Evolutionary conservation across 2,329 filamentous ascomycete genomes (phyloP).

Genomic region (Beauveria scarabaeidicola): DNA sequence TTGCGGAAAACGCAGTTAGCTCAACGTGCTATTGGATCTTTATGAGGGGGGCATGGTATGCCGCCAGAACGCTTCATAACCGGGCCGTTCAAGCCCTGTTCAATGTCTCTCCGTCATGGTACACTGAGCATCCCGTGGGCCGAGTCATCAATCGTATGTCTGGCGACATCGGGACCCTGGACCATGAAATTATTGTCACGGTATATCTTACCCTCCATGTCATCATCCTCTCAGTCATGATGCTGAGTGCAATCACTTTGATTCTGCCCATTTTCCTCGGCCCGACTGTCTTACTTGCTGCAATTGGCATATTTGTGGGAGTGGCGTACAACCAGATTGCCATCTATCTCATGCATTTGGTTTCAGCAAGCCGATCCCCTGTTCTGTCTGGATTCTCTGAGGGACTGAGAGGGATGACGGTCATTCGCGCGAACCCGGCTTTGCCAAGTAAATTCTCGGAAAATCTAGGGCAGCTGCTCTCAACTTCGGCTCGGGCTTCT

Average conservation of each 20-base stretch:
- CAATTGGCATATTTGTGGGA: slow-evolving; percentile 37
- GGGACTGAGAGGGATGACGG: slow-evolving; percentile 38
- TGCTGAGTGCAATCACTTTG: slow-evolving; percentile 37
- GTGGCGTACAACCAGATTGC: slow-evolving; percentile 43
- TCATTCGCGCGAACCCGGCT: slow-evolving; percentile 42
- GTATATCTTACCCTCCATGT: slow-evolving; percentile 34
- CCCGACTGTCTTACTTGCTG: slow-evolving; percentile 36
- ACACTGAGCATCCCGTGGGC: slow-evolving; percentile 43
- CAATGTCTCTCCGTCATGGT: slow-evolving; percentile 48
- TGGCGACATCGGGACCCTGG: slow-evolving; percentile 48
- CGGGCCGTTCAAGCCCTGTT: slow-evolving; percentile 43
- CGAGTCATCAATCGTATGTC: slow-evolving; percentile 48
- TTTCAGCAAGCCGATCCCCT: slow-evolving; percentile 41
- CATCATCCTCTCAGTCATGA: slow-evolving; percentile 34
- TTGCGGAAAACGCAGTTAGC: slow-evolving; percentile 35
- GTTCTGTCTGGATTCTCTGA: slow-evolving; percentile 49
- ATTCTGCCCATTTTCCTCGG: slow-evolving; percentile 32
- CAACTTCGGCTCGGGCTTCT: slow-evolving; percentile 37
- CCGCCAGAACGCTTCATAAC: slow-evolving; percentile 42
- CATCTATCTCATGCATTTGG: slow-evolving; percentile 36
- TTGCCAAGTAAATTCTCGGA: slow-evolving; percentile 39
- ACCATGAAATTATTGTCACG: slow-evolving; percentile 37
- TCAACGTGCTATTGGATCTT: slow-evolving; percentile 35
- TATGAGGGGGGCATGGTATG: slow-evolving; percentile 47
- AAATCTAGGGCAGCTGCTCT: slow-evolving; percentile 38